Conservation (phyloP, 805 yeast genomes). For the Phaffomyces thermotolerans region DNA sequence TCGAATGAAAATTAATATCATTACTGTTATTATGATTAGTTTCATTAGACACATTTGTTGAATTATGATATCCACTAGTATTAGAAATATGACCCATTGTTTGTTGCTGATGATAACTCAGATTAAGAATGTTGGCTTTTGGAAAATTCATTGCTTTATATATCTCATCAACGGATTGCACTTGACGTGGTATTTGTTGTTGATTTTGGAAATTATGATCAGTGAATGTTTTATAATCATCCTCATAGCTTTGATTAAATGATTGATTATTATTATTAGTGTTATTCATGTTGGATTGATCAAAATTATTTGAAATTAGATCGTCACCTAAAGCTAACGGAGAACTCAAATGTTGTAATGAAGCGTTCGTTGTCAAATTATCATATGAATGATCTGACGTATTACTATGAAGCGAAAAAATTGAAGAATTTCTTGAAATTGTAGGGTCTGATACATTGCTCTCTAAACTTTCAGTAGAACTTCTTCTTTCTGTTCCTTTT, state of each 20-base stretch:
- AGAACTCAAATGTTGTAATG: neutral
- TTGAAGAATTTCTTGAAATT: conserved; percentile 5
- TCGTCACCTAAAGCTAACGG: neutral
- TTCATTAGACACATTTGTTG: no score
- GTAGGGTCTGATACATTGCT: neutral
- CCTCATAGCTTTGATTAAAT: neutral
- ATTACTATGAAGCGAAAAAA: conserved; percentile 1
- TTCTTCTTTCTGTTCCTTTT: neutral
- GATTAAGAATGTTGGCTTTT: neutral
- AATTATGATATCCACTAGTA: no score
- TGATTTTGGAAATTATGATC: no score
- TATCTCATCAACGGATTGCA: neutral
- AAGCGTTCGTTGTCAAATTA: neutral
- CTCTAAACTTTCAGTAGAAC: conserved; percentile 1
- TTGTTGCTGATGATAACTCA: neutral
- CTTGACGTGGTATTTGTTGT: neutral
- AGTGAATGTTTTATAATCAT: neutral
- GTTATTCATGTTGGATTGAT: neutral
- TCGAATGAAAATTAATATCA: no score
- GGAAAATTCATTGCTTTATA: neutral
- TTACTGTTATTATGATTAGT: no score
- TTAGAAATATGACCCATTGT: no score
- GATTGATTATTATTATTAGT: neutral
- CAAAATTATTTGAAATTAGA: neutral
- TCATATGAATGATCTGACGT: neutral